phyloP scores from a whole-genome alignment of 1,284 basidiomycete species.

The Neolentinus lepideus region DNA sequence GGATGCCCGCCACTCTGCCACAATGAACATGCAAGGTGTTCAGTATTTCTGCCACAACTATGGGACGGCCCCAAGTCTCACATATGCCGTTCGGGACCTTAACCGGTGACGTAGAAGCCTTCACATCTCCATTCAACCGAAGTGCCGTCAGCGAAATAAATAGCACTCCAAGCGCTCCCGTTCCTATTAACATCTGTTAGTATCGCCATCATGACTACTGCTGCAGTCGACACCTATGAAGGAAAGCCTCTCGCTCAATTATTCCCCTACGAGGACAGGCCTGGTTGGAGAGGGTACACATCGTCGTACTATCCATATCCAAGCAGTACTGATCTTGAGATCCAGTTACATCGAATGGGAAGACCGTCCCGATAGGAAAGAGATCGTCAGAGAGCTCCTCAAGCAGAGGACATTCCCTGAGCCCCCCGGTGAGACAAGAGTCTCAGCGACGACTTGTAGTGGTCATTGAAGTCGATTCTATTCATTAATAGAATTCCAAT shows the following conservation, averaged over 20 bases:
- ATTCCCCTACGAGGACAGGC: slow-evolving; percentile 25
- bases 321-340: background rate
- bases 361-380: slow-evolving; percentile 36
- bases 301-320: background rate
- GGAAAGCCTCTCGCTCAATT: slow-evolving; percentile 10
- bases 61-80: background rate
- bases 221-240: background rate
- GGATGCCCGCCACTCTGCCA: too few relatives aligned
- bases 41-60: too few relatives aligned
- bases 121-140: background rate
- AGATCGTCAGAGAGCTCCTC: slow-evolving; percentile 30
- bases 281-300: slow-evolving; percentile 27
- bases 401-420: slow-evolving; percentile 32
- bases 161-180: background rate
- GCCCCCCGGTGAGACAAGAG: slow-evolving; percentile 28
- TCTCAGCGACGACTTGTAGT: background rate
- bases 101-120: background rate
- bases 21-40: too few relatives aligned
- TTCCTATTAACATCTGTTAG: background rate
- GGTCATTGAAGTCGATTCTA: background rate
- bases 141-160: background rate
- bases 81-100: background rate
- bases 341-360: slow-evolving; percentile 43
- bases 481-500: slow-evolving; percentile 35
- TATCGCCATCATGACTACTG: background rate